Evolutionary conservation across 2,329 filamentous ascomycete genomes (phyloP), one percentile per base, ranked within the genome.

Genomic region (Fusarium sp.): DNA sequence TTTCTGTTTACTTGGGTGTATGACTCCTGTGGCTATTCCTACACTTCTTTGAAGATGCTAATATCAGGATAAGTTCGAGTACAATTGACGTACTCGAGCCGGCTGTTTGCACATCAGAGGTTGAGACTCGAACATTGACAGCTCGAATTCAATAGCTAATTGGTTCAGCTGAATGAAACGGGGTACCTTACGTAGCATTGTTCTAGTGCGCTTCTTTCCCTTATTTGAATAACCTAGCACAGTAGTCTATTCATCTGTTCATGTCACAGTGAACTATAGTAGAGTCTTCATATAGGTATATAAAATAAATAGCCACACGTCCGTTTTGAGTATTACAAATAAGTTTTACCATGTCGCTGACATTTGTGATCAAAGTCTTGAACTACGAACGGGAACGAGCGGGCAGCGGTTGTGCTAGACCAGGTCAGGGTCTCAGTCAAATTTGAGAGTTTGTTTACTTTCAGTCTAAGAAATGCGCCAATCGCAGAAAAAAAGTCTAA

Each of bases 131-230:
- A 20, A 33, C 36, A 37, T 4, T 58, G 33, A 36, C 13, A n/a
- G 4, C 10, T 23, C 6, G 5, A 31, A 45, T 18, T 4, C 16
- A 13, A 0, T 47, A 36, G 9, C 60, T 53, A 65, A 67, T 67
- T 64, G 34, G 15, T 46, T 54, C 23, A 37, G 26, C 10, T 23
- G 53, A 42, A 67, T 67, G 59, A 67, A 57, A 67, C 36, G 28
- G 40, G n/a, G 11, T n/a, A 45, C 40, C 20, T 26, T 54, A 20
- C 16, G 52, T 36, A 36, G 41, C 31, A 55, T 41, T 23, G 47
- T 51, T 51, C 47, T 51, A 51, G 33, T 8, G 46, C 33, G 26
- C 8, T 8, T 45, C 47, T 37, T 50, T 6, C 20, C 16, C 33
- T 28, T 40, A 31, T 38, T 51, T 2, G 10, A 31, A 30, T 23